Percentiles rank a stretch among this genome's conserved stretches.
Conservation (phyloP, 805 yeast species). For the Wickerhamiella spandovensis region DNA sequence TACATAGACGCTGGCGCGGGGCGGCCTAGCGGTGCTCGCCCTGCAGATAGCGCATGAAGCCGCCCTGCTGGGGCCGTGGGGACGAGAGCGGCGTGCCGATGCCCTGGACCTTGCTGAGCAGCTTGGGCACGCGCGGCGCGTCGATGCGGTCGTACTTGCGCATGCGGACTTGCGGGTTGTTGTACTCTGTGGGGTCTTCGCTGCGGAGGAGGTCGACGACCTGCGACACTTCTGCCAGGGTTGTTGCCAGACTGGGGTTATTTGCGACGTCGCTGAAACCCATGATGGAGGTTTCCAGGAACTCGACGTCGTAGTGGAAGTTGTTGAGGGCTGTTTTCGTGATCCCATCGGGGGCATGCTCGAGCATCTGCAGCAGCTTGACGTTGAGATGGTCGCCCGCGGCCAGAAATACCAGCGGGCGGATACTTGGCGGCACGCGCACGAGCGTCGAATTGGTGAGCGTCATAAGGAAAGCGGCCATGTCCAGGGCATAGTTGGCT, state of each 20-base stretch:
- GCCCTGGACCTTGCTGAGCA: slow-evolving; percentile 10
- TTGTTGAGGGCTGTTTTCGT: slow-evolving; percentile 52
- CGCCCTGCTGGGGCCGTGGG: slow-evolving; percentile 11
- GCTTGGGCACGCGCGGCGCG: slow-evolving; percentile 42
- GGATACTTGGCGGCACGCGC: slow-evolving; percentile 63
- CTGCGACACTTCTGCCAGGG: slow-evolving; percentile 70
- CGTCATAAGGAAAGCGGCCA: slow-evolving; percentile 73
- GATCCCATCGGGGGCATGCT: slow-evolving; percentile 37
- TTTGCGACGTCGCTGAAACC: slow-evolving; percentile 13
- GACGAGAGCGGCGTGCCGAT: slow-evolving; percentile 10
- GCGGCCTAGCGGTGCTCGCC: slow-evolving; percentile 11
- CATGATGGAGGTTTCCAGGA: slow-evolving; percentile 40
- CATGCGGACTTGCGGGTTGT: slow-evolving; percentile 39
- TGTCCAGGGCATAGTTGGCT: slow-evolving; percentile 61
- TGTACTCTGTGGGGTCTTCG: slow-evolving; percentile 49
- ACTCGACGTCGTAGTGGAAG: slow-evolving; percentile 68
- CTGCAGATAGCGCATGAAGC: slow-evolving; percentile 14
- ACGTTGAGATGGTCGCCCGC: slow-evolving; percentile 76
- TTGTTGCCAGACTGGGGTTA: slow-evolving; percentile 39
- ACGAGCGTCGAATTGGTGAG: slow-evolving; percentile 75
- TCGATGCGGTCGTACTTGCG: slow-evolving; percentile 62
- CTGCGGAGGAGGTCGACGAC: slow-evolving; percentile 53
- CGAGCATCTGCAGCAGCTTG: slow-evolving; percentile 47
- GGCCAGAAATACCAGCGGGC: slow-evolving; percentile 68
- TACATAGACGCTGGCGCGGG: no score